phyloP scores from a whole-genome alignment of 2,329 filamentous ascomycete genomes.

The Didymella lethalis region DNA sequence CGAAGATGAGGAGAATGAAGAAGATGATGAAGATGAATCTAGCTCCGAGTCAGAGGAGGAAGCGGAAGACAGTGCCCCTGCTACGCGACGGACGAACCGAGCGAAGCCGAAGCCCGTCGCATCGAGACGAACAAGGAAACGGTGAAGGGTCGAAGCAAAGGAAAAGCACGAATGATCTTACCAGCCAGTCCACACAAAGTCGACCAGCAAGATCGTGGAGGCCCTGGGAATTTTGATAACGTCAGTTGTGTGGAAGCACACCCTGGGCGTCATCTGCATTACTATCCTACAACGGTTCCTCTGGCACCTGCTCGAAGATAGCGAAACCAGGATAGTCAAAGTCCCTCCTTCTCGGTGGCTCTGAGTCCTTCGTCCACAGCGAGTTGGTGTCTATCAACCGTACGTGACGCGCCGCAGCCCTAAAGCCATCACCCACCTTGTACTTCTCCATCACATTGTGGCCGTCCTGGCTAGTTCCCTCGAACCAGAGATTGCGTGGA shows the following conservation, averaged over 20 bases:
- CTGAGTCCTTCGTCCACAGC: background rate
- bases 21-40: slow-evolving; percentile 43
- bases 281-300: background rate
- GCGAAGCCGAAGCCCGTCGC: slow-evolving; percentile 35
- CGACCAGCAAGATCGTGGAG: background rate
- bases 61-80: slow-evolving; percentile 44
- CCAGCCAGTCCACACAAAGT: background rate
- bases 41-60: slow-evolving; percentile 43
- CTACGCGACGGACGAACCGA: slow-evolving; percentile 45
- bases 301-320: background rate
- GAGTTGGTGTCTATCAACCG: slow-evolving; percentile 9
- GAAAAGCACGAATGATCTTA: background rate
- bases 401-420: slow-evolving; percentile 3
- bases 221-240: background rate
- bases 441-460: too few species aligned
- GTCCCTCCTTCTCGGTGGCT: slow-evolving; percentile 2
- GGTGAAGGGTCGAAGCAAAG: slow-evolving; percentile 17
- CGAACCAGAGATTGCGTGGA: too few species aligned
- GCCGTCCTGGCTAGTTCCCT: too few species aligned
- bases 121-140: slow-evolving; percentile 43
- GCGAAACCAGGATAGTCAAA: slow-evolving; percentile 13
- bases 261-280: background rate
- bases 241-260: slow-evolving; percentile 5
- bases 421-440: too few species aligned
- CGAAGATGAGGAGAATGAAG: slow-evolving; percentile 51